Percentiles rank a stretch among this genome's conserved stretches.
These are phyloP conservation scores for Fusarium solani-melongenae DNA, from an alignment of 2,329 filamentous ascomycete species.

Conservation along the genomic window DNA sequence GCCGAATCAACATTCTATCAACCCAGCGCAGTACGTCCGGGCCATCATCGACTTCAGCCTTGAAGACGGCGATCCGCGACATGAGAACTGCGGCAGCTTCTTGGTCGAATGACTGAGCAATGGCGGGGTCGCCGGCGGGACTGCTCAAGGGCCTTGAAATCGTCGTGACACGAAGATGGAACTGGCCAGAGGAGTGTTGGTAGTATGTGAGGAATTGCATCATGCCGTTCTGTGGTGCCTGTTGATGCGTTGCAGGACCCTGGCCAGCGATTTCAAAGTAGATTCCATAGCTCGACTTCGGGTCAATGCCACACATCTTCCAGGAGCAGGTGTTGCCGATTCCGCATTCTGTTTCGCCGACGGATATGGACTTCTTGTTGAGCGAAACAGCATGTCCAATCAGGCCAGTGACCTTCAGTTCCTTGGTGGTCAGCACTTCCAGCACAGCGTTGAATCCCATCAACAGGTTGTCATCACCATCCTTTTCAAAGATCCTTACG, in stretches of 20 bases:
- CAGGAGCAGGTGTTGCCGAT: slow-evolving; percentile 99
- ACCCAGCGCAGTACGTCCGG: slow-evolving; percentile 99
- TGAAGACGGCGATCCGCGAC: slow-evolving; percentile 99
- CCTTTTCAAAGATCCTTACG: slow-evolving; percentile 95
- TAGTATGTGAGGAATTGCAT: slow-evolving; percentile 99
- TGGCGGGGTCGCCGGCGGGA: slow-evolving; percentile 91
- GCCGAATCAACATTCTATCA: slow-evolving; percentile 95
- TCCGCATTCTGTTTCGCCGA: slow-evolving; percentile 97
- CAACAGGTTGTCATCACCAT: slow-evolving; percentile 90
- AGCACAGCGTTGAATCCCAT: slow-evolving; percentile 99
- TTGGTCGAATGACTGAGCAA: slow-evolving; percentile 97
- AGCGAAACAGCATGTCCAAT: slow-evolving; percentile 97
- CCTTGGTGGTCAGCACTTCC: slow-evolving; percentile 96
- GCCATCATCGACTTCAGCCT: slow-evolving; percentile 97
- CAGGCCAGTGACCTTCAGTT: slow-evolving; percentile 95
- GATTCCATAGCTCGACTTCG: slow-evolving; percentile 90
- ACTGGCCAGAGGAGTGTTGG: slow-evolving; percentile 95
- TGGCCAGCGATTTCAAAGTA: slow-evolving; percentile 99
- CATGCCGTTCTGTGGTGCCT: slow-evolving; percentile 90
- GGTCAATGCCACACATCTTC: slow-evolving; percentile 99
- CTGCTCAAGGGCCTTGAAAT: slow-evolving; percentile 91
- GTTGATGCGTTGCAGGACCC: slow-evolving; percentile 86
- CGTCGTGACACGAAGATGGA: slow-evolving; percentile 94
- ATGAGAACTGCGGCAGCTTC: slow-evolving; percentile 97
- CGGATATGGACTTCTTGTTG: slow-evolving; percentile 97